phyloP scores from a whole-genome alignment of 768 basidiomycete species.

The Mycena haematopus region DNA sequence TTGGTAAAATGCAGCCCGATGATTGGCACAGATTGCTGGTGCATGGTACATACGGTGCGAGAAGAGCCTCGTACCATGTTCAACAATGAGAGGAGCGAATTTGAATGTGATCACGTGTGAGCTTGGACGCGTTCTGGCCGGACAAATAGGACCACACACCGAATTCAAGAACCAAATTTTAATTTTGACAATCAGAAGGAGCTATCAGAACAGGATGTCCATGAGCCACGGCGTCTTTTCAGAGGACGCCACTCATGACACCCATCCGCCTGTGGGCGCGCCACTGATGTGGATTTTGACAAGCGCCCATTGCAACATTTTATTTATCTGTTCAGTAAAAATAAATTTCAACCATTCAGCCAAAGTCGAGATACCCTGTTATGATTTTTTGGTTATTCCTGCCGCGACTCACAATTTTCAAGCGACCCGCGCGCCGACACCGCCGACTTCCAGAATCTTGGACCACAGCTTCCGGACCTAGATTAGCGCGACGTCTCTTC shows the following conservation, averaged over 20 bases:
- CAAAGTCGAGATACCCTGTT: too few species aligned
- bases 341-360: too few species aligned
- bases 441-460: not conserved
- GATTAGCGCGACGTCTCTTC: slow-evolving; percentile 14
- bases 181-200: not conserved
- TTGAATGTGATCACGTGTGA: not conserved
- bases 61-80: too few species aligned
- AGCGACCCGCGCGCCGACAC: too few species aligned
- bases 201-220: not conserved
- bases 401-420: not conserved
- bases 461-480: slow-evolving; percentile 13
- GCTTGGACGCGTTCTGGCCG: not conserved
- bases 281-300: not conserved
- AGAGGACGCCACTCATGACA: not conserved
- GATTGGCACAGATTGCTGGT: too few species aligned
- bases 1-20: too few species aligned
- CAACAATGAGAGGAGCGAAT: too few species aligned
- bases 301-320: not conserved
- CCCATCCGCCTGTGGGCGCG: not conserved
- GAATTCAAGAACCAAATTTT: not conserved
- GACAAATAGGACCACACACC: not conserved
- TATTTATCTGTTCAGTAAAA: too few species aligned
- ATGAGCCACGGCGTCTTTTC: not conserved
- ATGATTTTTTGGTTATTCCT: not conserved
- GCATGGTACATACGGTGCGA: too few species aligned